Base-by-base conservation (phyloP, 192 early-diverging fungal species). In the Linnemannia zychae region DNA sequence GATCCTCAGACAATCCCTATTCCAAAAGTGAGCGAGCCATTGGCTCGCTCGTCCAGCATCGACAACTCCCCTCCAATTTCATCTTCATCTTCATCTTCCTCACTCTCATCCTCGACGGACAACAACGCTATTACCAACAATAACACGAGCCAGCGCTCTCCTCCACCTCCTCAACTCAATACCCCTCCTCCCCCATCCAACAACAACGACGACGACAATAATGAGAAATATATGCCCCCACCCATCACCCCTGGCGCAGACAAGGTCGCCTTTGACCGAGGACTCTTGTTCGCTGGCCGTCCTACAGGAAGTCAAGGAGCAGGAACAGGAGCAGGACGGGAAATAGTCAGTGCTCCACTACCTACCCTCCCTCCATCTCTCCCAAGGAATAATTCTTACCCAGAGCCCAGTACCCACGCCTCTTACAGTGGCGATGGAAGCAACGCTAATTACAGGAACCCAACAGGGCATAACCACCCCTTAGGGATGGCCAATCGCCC, bases 21-120 rank as follows among this genome's bases (percentile, higher is more conserved):
- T 37, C 22, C 72, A 37, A 73, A 28, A 18, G 72, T 50, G 24
- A n/a, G 2, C 44, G 24, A 20, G 33, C 38, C 6, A n/a, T 15
- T 28, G 46, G 36, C 36, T 22, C n/a, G 15, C 28, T 44, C 53
- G 13, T 49, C 70, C 70, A 78, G 33, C 20, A 49, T 79, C 46
- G 71, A 79, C 16, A 34, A 79, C 7, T 47, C 70, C 12, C 78
- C 70, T 79, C 7, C 57, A 17, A 18, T 47, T 36, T 73, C 70
- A 9, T 49, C 71, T 11, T 79, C 71, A 1, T 76, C 57, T 1
- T 34, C 65, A 4, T 33, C 52, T 20, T 72, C 69, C 24, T 71
- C 77, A n/a, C 76, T 52, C 38, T 31, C 47, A 1, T 49, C 75
- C 17, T 9, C 34, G 12, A 22, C 40, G 11, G 12, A 63, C 28